phyloP scores from a whole-genome alignment of 2,329 filamentous ascomycete genomes.

The Cyphellophora europaea region DNA sequence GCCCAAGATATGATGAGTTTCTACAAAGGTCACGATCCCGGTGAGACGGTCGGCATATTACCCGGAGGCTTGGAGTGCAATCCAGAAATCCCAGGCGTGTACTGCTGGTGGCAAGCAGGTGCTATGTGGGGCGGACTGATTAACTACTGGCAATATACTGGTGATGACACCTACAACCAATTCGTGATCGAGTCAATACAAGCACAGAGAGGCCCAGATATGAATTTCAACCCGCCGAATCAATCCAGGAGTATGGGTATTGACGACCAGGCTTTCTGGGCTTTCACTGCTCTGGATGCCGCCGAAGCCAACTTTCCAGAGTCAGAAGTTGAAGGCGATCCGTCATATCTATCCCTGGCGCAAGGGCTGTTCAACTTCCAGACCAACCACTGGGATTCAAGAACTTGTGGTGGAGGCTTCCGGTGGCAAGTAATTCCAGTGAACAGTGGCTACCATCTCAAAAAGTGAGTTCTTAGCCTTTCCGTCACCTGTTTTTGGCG shows the following conservation, averaged over 20 bases:
- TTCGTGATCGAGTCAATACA: constrained; percentile 27
- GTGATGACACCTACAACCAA: constrained; percentile 29
- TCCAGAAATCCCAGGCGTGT: constrained; percentile 15
- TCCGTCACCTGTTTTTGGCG: no score
- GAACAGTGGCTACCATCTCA: constrained; percentile 57
- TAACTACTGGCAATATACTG: constrained; percentile 34
- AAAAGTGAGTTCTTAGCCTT: no score
- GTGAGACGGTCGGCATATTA: constrained; percentile 29
- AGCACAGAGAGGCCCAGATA: constrained; percentile 28
- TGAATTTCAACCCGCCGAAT: constrained; percentile 31
- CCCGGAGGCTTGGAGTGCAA: constrained; percentile 25
- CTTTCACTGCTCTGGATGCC: constrained; percentile 45
- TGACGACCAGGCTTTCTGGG: constrained; percentile 52
- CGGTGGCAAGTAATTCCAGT: constrained; percentile 77
- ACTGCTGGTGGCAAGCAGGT: constrained; percentile 36
- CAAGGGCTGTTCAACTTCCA: constrained; percentile 76
- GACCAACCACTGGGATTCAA: constrained; percentile 58
- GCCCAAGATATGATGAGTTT: constrained; percentile 30
- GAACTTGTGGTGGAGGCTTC: constrained; percentile 62
- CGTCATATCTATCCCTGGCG: constrained; percentile 66
- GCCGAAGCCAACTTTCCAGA: constrained; percentile 40
- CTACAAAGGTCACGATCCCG: constrained; percentile 28
- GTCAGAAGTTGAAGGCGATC: constrained; percentile 31
- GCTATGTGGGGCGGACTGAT: constrained; percentile 32
- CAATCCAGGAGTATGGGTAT: constrained; percentile 38